Base-by-base conservation (phyloP, 2,329 filamentous ascomycete species). In the Venturia nashicola region DNA sequence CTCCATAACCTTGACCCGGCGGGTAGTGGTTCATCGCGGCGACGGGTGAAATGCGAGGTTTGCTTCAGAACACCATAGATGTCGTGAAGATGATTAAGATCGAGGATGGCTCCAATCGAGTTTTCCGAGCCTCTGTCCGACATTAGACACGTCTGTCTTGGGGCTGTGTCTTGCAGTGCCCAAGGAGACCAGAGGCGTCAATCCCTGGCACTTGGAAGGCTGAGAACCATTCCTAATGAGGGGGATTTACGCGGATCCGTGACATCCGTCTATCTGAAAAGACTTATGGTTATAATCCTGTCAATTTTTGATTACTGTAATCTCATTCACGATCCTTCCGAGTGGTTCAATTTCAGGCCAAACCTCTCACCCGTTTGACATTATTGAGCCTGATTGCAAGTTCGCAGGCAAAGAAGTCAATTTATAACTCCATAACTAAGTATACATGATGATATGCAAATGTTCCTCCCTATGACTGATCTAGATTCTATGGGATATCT, bases 11-110 rank as follows among this genome's bases (percentile, higher is more conserved):
- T 27, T 59, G 61, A 20, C 32, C 5, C 0, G 61, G 48, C 57
- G 48, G 61, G 39, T 63, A 42, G 18, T 51, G 32, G 39, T 48
- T 40, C 61, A 63, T 63, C 12, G 59, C 59, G 23, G 42, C 51
- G 51, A n/a, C 32, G 23, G 27, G 51, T 14, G 16, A 36, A n/a
- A 4, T 20, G 32, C 23, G 48, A 54, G 27, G 48, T 46, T 46
- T 46, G 43, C 43, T 46, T 46, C 18, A 39, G 40, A 27, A 27
- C 27, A 27, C 27, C 27, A 27, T 27, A 4, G 27, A 27, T 27
- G 27, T 1, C 2, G 20, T 51, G 1, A 5, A 11, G 3, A 27
- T 14, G 20, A 3, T 51, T 4, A 7, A 4, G 5, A 14, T 51
- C 2, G 12, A 27, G 9, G 20, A 9, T 2, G 23, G 46, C 51